Conservation (phyloP, 2,329 filamentous ascomycete genomes). For the Aspergillus quadrilineatus region DNA sequence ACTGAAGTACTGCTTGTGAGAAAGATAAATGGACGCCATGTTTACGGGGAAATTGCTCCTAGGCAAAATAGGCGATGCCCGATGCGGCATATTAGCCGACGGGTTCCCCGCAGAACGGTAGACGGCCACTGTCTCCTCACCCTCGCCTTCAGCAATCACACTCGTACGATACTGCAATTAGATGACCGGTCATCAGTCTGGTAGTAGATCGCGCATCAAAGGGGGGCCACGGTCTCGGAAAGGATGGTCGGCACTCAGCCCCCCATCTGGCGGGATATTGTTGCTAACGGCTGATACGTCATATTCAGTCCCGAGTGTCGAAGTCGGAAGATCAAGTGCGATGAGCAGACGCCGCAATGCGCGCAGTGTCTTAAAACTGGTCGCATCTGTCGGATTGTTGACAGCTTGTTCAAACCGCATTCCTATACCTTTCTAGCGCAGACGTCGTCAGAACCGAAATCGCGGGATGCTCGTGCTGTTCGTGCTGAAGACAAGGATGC, state of each 20-base stretch:
- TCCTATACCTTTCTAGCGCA: slow-evolving; percentile 1
- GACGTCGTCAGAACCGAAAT: no score
- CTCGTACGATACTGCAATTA: neutral
- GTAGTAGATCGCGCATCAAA: neutral
- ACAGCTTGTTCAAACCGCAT: slow-evolving; percentile 18
- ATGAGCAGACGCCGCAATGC: slow-evolving; percentile 22
- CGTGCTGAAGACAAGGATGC: no score
- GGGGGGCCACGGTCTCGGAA: neutral
- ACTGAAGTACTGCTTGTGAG: no score
- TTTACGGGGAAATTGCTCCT: no score
- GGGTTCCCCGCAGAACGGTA: no score
- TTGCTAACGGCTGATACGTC: neutral
- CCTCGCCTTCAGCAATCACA: no score
- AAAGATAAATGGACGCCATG: no score
- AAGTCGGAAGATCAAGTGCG: slow-evolving; percentile 23
- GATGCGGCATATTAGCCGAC: no score
- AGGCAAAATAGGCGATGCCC: no score
- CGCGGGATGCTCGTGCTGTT: no score
- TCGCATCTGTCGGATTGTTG: slow-evolving; percentile 20
- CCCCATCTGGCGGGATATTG: neutral
- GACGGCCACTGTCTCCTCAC: no score
- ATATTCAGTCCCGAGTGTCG: slow-evolving; percentile 15
- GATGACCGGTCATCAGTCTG: neutral
- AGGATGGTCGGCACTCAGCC: neutral
- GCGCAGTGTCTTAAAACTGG: slow-evolving; percentile 19